Evolutionary conservation across 768 basidiomycete species (phyloP).

Genomic region (Amanita pseudoporphyria): DNA sequence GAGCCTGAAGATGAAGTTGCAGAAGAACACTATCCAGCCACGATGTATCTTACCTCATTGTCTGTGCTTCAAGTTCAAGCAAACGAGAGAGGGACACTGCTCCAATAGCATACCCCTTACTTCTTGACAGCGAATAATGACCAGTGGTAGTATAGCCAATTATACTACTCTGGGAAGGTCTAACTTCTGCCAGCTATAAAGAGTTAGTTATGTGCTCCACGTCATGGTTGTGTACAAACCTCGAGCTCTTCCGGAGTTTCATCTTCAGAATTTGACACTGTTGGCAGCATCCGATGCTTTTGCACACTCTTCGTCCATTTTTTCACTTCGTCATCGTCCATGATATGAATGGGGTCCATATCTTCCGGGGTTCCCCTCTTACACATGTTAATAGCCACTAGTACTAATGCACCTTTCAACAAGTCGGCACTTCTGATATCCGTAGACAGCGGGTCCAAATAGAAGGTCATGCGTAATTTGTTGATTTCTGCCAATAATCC

Average conservation of each 20-base stretch:
- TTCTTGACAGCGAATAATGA: constrained; percentile 69
- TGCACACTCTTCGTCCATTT: constrained; percentile 33
- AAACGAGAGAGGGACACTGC: constrained; percentile 50
- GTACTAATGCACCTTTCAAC: constrained; percentile 53
- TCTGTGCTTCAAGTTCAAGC: constrained; percentile 43
- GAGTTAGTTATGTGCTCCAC: constrained; percentile 3
- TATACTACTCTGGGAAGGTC: constrained; percentile 33
- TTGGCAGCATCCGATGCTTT: constrained; percentile 3
- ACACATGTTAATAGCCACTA: constrained; percentile 52
- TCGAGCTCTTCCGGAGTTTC: constrained; percentile 23
- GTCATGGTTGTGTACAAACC: constrained; percentile 8
- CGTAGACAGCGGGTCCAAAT: constrained; percentile 27
- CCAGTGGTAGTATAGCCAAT: constrained; percentile 86
- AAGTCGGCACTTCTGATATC: constrained; percentile 31
- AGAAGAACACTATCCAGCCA: neutral
- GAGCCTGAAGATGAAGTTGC: constrained; percentile 14
- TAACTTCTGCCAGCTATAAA: constrained; percentile 34
- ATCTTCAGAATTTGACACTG: constrained; percentile 9
- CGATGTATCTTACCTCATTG: constrained; percentile 20
- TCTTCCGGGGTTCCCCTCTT: constrained; percentile 68
- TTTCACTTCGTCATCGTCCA: constrained; percentile 44
- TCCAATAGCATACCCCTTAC: constrained; percentile 71
- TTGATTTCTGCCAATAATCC: constrained; percentile 49
- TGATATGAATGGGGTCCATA: constrained; percentile 59
- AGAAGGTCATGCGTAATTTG: constrained; percentile 45